These are phyloP conservation scores for Piper longum DNA, from an alignment of 164 flowering plant genomes.

Conservation along the genomic window DNA sequence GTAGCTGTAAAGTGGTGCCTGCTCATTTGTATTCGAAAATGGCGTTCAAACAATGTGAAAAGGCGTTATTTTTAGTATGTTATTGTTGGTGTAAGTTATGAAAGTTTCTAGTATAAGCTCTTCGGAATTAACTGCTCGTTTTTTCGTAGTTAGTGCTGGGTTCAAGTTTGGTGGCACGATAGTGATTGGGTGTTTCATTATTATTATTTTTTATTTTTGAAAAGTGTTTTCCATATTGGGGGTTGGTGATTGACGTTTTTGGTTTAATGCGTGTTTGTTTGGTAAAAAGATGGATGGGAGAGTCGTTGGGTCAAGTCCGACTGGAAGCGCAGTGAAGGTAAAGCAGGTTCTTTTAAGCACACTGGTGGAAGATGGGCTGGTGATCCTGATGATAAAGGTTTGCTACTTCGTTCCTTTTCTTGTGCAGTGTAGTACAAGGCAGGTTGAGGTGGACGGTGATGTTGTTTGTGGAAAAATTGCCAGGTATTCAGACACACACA, in stretches of 20 bases:
- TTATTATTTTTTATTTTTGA: too few species aligned
- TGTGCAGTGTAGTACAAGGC: not conserved
- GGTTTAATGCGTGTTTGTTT: not conserved
- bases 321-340: conserved; percentile 90
- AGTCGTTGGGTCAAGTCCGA: conserved; percentile 83
- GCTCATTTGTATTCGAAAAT: too few species aligned
- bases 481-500: conserved; percentile 59
- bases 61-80: too few species aligned
- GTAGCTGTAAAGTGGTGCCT: too few species aligned
- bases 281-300: conserved; percentile 60
- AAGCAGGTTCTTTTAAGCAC: conserved; percentile 88
- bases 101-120: too few species aligned
- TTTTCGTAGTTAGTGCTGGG: too few species aligned
- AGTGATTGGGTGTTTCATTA: too few species aligned
- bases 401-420: not conserved
- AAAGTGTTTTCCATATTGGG: not conserved
- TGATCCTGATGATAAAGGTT: conserved; percentile 94
- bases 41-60: too few species aligned
- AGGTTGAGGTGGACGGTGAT: not conserved
- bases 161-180: too few species aligned
- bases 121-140: too few species aligned
- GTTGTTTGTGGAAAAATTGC: conserved; percentile 2
- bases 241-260: not conserved
- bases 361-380: conserved; percentile 81
- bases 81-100: too few species aligned